Base-by-base conservation (phyloP, 2,329 filamentous ascomycete species). In the Penicillium expansum region DNA sequence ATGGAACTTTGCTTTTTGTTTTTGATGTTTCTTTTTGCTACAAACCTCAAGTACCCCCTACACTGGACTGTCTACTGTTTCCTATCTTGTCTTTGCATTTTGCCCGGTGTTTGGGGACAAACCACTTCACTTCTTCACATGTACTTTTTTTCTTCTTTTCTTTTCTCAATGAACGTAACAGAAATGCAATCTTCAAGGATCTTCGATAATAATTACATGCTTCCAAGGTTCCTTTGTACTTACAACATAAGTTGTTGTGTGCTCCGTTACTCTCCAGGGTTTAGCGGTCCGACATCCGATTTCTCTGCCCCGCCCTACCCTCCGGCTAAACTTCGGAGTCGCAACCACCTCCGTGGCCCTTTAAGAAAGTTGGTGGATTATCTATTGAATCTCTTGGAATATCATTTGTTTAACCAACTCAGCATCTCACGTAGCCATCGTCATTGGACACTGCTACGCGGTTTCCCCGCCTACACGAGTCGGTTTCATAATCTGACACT, bases 311-410 rank as follows among this genome's bases (percentile, higher is more conserved):
- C 57, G 33, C 18, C 10, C 45, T n/a, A 41, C 16, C n/a, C n/a
- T n/a, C n/a, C 67, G 68, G 67, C 45, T 69, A 68, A 70, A 66
- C 67, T 52, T 70, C 69, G 69, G 69, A 11, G 13, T 52, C 48
- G 32, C 41, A 24, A 35, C 32, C 30, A 33, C 47, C 61, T 64
- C 61, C 65, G 66, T 69, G 55, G 44, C 64, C 55, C 33, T 62
- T 69, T 63, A 56, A 63, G 60, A 43, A 24, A 44, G 30, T 33
- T 24, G 35, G 41, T 57, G 42, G 48, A 44, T 35, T 39, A 20
- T 44, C 8, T 1, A 3, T 16, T 30, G 35, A 30, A 22, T 22
- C 35, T 58, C 45, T 52, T 56, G 35, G 29, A 18, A 35, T 39
- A 39, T 58, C 45, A 58, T 56, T 48, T 41, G 30, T 27, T 38